These are phyloP conservation scores for Botrytis deweyae DNA, from an alignment of 2,329 filamentous ascomycete genomes.

Conservation along the genomic window DNA sequence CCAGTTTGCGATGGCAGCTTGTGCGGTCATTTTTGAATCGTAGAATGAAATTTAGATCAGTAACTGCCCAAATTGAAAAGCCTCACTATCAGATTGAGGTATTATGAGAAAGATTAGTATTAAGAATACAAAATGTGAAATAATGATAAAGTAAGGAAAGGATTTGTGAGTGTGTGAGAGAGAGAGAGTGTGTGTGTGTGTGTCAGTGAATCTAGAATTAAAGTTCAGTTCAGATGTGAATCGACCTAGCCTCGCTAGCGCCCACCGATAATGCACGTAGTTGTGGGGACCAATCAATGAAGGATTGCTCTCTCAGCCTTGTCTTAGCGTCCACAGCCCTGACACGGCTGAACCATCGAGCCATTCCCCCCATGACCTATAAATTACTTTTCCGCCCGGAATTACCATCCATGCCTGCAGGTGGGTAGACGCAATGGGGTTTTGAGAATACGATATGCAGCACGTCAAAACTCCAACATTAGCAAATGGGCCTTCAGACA, in stretches of 20 bases:
- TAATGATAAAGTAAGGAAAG: not conserved
- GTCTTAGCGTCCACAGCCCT: not conserved
- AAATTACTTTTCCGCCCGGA: not conserved
- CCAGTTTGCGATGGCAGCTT: conserved; percentile 43
- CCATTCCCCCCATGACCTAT: not conserved
- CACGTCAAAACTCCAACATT: not conserved
- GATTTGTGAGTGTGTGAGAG: not conserved
- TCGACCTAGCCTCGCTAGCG: not conserved
- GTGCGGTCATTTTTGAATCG: conserved; percentile 6
- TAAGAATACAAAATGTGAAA: conserved; percentile 6
- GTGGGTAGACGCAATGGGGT: not conserved
- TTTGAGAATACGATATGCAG: not conserved
- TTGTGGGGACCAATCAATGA: not conserved
- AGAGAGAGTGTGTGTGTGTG: not conserved
- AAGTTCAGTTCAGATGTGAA: not conserved
- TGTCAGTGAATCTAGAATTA: conserved; percentile 11
- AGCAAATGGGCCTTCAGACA: not conserved
- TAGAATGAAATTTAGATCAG: not conserved
- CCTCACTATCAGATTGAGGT: too few relatives aligned
- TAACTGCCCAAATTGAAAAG: not conserved
- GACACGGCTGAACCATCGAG: not conserved
- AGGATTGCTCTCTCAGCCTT: not conserved
- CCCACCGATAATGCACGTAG: conserved; percentile 3
- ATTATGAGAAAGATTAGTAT: not conserved
- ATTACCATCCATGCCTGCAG: not conserved